A percentile compares a stretch with the other conserved stretches of the same genome.
Evolutionary conservation across 2,329 filamentous ascomycete species (phyloP).

Genomic region (Dothideomycetidae sp.): DNA sequence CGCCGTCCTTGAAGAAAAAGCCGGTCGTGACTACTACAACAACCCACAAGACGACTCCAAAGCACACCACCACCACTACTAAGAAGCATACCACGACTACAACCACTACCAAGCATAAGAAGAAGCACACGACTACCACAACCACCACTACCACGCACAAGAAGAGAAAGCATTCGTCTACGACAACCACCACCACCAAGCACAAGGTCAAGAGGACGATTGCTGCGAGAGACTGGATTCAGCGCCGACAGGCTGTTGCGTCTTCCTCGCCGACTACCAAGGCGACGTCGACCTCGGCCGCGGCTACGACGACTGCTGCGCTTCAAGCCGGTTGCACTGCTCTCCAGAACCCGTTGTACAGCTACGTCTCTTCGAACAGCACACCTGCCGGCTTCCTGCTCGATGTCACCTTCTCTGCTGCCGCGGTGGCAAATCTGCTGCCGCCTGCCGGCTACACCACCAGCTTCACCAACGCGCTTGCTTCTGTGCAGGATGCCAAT

Average conservation of each 20-base stretch:
- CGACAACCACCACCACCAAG: not conserved
- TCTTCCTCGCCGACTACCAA: not conserved
- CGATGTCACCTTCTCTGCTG: slow-evolving; percentile 5
- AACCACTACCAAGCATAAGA: slow-evolving; percentile 1
- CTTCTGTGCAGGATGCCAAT: not conserved
- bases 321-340: slow-evolving; percentile 4
- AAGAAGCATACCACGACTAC: not conserved
- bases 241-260: not conserved
- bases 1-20: too few species aligned
- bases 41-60: not conserved
- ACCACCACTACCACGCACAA: slow-evolving; percentile 1
- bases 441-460: slow-evolving; percentile 12
- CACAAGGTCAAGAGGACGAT: not conserved
- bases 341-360: slow-evolving; percentile 4
- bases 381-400: slow-evolving; percentile 11
- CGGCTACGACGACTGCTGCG: not conserved
- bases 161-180: not conserved
- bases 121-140: not conserved
- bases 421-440: slow-evolving; percentile 8
- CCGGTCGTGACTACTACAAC: too few species aligned
- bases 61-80: not conserved
- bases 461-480: slow-evolving; percentile 6
- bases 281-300: not conserved
- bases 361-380: slow-evolving; percentile 6
- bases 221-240: not conserved